Base-by-base conservation (phyloP, 2,329 filamentous ascomycete genomes). In the Trichoderma semiorbis region DNA sequence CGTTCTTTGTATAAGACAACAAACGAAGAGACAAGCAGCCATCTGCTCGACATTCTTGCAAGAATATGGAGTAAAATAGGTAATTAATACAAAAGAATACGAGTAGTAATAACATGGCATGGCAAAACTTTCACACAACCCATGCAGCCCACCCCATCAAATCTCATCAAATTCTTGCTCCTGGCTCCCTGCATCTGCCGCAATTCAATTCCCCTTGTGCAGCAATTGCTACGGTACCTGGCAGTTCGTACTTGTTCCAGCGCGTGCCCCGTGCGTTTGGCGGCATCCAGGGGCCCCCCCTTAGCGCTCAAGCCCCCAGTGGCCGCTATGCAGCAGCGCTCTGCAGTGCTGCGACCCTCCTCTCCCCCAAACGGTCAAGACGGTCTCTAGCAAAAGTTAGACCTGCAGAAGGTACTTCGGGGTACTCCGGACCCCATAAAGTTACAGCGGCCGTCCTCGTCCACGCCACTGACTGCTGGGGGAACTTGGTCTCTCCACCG, bases 381-480 rank as follows among this genome's bases (percentile, higher is more conserved):
- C 61, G 21, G 21, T 7, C 21, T 28, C 30, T 32, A 12, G n/a
- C 47, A 12, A 7, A 14, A 24, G 47, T 21, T 53, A 60, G 57
- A 34, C 36, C 62, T 65, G 62, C 62, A 34, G 50, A 32, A 32
- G 57, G 50, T 71, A 72, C 70, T 57, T 72, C 71, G 67, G 71
- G 66, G 71, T 72, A 72, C 71, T 72, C 71, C 71, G 71, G 67
- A 60, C 71, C 71, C 71, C 70, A 72, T 68, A 55, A 39, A 62
- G 32, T 36, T 62, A 66, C 26, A 55, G 24, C 55, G 30, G n/a
- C 57, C 30, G 30, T 30, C 57, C 26, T 57, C 66, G 70, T 50
- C 60, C 47, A 69, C 70, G 68, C 60, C 57, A 70, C 66, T 69
- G 53, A 57, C 53, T 60, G 58, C 65, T 61, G 55, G 55, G 60